Evolutionary conservation across 148 eudicot species (phyloP).

Genomic region (Pharnaceum exiguum): DNA sequence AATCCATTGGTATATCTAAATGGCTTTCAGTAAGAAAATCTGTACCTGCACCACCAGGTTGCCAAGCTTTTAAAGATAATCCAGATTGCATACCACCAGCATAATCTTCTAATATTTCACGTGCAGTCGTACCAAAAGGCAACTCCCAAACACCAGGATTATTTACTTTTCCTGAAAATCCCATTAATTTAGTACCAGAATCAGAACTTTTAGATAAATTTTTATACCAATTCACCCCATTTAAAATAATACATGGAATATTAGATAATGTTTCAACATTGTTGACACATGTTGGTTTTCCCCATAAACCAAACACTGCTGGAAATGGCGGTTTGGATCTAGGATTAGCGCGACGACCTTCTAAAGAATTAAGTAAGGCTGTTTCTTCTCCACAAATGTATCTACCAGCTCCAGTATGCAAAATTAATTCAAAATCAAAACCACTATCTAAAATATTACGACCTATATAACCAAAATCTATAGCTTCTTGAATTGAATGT

Average conservation of each 20-base stretch:
- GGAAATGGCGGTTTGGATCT: conserved; percentile 98
- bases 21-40: too few species aligned
- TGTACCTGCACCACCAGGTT: too few species aligned
- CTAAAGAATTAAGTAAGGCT: conserved; percentile 90
- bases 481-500: conserved; percentile 85
- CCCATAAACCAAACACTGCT: conserved; percentile 84
- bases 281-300: conserved; percentile 91
- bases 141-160: too few species aligned
- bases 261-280: conserved; percentile 98
- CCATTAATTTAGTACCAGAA: conserved; percentile 79
- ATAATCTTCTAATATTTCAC: conserved; percentile 99
- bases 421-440: conserved; percentile 88
- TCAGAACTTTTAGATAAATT: conserved; percentile 91
- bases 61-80: conserved; percentile 91
- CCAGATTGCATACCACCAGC: conserved; percentile 93
- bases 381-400: conserved; percentile 98
- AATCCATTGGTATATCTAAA: too few species aligned
- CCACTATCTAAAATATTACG: conserved; percentile 96
- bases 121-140: too few species aligned
- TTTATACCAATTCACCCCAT: conserved; percentile 92
- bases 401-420: conserved; percentile 95
- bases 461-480: conserved; percentile 70
- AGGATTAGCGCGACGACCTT: conserved; percentile 96
- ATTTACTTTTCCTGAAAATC: conserved; percentile 91
- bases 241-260: conserved; percentile 81